These are phyloP conservation scores for Colletotrichum zoysiae DNA, from an alignment of 2,329 filamentous ascomycete species.

Conservation along the genomic window DNA sequence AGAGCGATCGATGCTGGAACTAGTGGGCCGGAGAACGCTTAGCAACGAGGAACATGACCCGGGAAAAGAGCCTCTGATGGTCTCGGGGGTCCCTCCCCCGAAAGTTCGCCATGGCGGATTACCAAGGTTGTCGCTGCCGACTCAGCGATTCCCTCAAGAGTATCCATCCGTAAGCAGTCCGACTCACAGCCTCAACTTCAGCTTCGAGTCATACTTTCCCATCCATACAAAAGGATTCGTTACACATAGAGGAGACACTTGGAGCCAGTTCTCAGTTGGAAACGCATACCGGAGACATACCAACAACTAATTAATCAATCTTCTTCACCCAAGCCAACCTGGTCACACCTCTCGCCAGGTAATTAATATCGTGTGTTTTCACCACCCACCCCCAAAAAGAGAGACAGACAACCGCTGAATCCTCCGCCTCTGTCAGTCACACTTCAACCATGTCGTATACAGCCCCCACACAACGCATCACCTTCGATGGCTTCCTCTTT, in stretches of 20 bases:
- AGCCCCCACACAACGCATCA: conserved; percentile 36
- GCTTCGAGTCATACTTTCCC: conserved; percentile 11
- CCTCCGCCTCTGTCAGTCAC: not conserved
- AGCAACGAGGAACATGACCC: not conserved
- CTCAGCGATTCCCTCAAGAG: conserved; percentile 7
- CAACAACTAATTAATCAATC: not conserved
- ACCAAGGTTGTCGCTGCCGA: conserved; percentile 28
- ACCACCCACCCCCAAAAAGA: not conserved
- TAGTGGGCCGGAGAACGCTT: conserved; percentile 32
- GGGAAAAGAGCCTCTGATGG: conserved; percentile 2
- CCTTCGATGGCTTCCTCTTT: conserved; percentile 71
- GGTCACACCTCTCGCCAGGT: not conserved
- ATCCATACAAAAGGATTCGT: not conserved
- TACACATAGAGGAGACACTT: not conserved
- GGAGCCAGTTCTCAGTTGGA: not conserved
- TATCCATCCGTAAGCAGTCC: conserved; percentile 10
- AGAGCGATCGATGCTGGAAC: conserved; percentile 10
- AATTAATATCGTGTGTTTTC: not conserved
- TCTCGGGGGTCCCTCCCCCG: not conserved
- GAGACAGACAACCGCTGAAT: conserved; percentile 10
- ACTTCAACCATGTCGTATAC: conserved; percentile 36
- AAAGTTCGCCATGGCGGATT: conserved; percentile 15
- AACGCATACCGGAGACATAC: not conserved
- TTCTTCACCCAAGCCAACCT: not conserved
- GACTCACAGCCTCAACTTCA: conserved; percentile 14